A percentile compares a stretch with the other conserved stretches of the same genome.
Conservation (phyloP, 306 rosid genomes). For the Vigna reflexopilosa region DNA sequence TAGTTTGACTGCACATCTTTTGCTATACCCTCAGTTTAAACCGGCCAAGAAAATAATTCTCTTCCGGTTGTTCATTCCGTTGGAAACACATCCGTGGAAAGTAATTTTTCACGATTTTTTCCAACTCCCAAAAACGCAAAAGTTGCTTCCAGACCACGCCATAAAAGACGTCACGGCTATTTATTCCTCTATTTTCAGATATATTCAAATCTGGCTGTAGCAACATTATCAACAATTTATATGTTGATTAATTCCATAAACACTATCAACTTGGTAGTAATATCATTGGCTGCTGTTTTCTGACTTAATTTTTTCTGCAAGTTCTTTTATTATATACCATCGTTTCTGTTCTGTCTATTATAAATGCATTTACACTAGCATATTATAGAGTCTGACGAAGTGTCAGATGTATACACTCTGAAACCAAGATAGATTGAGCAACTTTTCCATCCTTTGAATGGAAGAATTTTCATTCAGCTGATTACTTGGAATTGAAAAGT, state of each 20-base stretch:
- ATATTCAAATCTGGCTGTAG: conserved; percentile 5
- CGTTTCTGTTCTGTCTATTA: conserved; percentile 15
- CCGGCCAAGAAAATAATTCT: no score
- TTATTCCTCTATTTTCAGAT: not conserved
- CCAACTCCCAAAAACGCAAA: no score
- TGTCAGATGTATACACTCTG: not conserved
- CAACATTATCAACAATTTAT: conserved; percentile 1
- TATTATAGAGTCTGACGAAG: not conserved
- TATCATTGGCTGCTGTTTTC: not conserved
- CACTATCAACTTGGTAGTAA: not conserved
- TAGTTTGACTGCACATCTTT: conserved; percentile 21
- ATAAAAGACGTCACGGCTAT: no score
- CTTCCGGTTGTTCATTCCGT: no score
- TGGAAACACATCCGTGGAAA: no score
- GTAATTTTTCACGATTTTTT: no score
- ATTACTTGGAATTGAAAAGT: conserved; percentile 33
- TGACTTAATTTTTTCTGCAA: conserved; percentile 15
- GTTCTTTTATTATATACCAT: conserved; percentile 13
- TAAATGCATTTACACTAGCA: not conserved
- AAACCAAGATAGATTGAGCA: not conserved
- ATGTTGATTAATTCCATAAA: not conserved
- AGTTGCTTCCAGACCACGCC: no score
- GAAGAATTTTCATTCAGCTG: conserved; percentile 23
- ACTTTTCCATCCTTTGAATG: conserved; percentile 40
- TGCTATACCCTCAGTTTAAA: no score